Evolutionary conservation across 2,329 filamentous ascomycete genomes (phyloP).

Genomic region (Leptographium radiaticola): DNA sequence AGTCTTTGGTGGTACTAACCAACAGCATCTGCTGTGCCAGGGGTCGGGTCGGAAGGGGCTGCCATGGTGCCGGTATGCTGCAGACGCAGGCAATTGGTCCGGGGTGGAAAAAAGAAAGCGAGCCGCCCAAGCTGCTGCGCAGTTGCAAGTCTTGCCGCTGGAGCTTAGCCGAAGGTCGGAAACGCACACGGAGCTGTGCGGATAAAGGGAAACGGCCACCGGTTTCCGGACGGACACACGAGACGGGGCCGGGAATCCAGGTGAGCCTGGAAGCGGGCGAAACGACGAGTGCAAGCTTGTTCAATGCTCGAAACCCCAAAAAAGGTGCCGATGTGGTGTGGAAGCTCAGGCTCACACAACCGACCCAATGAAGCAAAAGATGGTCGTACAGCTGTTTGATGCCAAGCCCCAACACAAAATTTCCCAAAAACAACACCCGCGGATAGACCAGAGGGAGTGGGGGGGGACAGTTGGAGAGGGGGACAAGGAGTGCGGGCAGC

Average conservation of each 20-base stretch:
- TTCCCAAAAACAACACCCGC: neutral
- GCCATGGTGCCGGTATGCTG: neutral
- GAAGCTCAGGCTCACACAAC: neutral
- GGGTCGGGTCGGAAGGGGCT: slow-evolving; percentile 6
- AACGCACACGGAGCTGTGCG: too few species aligned
- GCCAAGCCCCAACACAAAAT: neutral
- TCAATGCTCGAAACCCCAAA: neutral
- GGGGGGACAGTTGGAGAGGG: neutral
- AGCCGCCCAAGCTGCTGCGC: neutral
- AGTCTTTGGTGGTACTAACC: slow-evolving; percentile 1
- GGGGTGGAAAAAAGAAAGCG: neutral
- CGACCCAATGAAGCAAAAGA: neutral
- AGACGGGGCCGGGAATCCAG: too few species aligned
- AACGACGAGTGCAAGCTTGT: too few species aligned
- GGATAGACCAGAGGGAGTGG: neutral
- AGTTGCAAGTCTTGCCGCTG: too few species aligned
- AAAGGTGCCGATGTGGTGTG: too few species aligned
- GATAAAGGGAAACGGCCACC: too few species aligned
- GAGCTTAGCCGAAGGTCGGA: too few species aligned
- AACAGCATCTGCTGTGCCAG: slow-evolving; percentile 5
- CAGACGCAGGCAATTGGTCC: neutral
- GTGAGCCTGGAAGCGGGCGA: too few species aligned
- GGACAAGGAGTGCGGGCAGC: neutral
- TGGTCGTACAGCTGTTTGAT: slow-evolving; percentile 1
- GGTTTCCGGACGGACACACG: too few species aligned